These are phyloP conservation scores for Begonia loranthoides DNA, from an alignment of 306 rosid species.

Conservation along the genomic window DNA sequence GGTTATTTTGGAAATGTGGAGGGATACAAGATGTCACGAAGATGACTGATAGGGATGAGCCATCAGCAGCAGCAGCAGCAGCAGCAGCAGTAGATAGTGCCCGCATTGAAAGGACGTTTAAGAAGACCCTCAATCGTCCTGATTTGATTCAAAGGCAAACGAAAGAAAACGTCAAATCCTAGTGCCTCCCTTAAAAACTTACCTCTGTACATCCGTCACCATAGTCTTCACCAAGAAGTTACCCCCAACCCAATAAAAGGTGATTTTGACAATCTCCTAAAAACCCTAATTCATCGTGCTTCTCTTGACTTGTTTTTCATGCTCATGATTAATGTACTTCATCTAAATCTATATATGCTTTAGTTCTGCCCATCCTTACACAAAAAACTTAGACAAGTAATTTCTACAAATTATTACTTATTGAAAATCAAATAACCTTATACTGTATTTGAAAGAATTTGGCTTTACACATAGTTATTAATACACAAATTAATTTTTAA, in stretches of 20 bases:
- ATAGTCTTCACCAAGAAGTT: slow-evolving; percentile 15
- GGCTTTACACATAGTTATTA: too few relatives aligned
- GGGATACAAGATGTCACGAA: too few relatives aligned
- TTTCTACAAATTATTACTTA: too few relatives aligned
- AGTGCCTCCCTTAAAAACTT: background rate
- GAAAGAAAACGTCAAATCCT: slow-evolving; percentile 12
- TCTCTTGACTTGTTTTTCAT: too few relatives aligned
- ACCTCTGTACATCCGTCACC: slow-evolving; percentile 12
- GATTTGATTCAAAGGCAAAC: slow-evolving; percentile 25
- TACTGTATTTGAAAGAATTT: too few relatives aligned
- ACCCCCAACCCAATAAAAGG: background rate
- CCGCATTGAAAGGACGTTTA: slow-evolving; percentile 3
- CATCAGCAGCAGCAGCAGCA: slow-evolving; percentile 20
- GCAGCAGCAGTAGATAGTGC: slow-evolving; percentile 14
- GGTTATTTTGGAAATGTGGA: too few relatives aligned
- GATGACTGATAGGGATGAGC: slow-evolving; percentile 22
- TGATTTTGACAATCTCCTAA: slow-evolving; percentile 30
- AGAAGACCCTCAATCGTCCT: slow-evolving; percentile 13
- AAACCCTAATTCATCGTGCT: slow-evolving; percentile 2
- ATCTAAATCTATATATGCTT: too few relatives aligned
- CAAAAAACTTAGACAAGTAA: too few relatives aligned
- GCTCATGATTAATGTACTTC: too few relatives aligned
- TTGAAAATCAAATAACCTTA: too few relatives aligned
- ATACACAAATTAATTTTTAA: too few relatives aligned
- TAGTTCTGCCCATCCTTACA: too few relatives aligned